Conservation (phyloP, 176 grass and related monocot genomes). For the Oryza longistaminata region DNA sequence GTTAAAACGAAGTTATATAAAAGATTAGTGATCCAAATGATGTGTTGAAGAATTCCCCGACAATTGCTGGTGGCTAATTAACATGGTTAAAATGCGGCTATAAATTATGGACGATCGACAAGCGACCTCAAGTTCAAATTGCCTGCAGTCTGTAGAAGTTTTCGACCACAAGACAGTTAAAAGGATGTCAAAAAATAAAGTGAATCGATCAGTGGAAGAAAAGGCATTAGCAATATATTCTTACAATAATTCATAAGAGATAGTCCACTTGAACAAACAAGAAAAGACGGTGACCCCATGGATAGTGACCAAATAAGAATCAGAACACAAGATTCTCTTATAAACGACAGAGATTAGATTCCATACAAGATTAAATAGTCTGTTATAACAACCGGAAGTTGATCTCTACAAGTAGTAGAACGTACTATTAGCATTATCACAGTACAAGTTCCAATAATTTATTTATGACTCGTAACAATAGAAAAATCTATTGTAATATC, state of each 20-base stretch:
- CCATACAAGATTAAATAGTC: slow-evolving; percentile 2
- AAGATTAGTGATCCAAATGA: slow-evolving; percentile 7
- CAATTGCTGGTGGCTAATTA: not conserved
- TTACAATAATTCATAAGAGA: not conserved
- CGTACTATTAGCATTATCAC: too few species aligned
- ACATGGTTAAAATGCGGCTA: not conserved
- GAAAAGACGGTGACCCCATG: not conserved
- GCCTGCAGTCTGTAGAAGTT: slow-evolving; percentile 8
- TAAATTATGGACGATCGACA: not conserved
- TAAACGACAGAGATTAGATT: not conserved
- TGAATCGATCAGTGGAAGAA: not conserved
- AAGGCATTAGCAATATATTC: slow-evolving; percentile 33
- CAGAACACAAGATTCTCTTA: slow-evolving; percentile 20
- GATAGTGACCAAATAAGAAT: slow-evolving; percentile 9
- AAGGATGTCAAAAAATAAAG: slow-evolving; percentile 15
- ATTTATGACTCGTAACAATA: too few species aligned
- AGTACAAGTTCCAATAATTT: too few species aligned
- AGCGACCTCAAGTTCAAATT: not conserved
- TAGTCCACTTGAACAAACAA: not conserved
- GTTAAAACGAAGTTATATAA: not conserved
- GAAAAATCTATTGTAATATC: too few species aligned
- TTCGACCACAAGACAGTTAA: not conserved
- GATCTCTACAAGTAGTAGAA: too few species aligned
- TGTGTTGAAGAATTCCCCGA: not conserved
- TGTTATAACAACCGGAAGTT: not conserved